A percentile compares a stretch with the other conserved stretches of the same genome.
Evolutionary conservation across 2,329 filamentous ascomycete species (phyloP).

Genomic region (Bertia moriformis): DNA sequence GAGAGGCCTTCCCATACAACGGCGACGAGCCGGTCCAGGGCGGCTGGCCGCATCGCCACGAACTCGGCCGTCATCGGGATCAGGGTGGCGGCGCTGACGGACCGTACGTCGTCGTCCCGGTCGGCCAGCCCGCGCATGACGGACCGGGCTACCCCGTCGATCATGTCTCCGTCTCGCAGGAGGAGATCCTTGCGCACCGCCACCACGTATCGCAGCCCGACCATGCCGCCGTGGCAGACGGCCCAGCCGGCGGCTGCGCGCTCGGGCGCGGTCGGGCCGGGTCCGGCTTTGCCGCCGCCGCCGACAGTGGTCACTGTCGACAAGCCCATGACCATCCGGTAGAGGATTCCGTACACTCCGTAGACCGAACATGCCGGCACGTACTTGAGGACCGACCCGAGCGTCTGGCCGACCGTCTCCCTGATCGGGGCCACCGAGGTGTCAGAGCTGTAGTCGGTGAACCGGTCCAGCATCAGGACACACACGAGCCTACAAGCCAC

Average conservation of each 20-base stretch:
- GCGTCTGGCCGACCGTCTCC: slow-evolving; percentile 85
- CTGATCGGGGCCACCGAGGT: slow-evolving; percentile 92
- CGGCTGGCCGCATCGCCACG: slow-evolving; percentile 65
- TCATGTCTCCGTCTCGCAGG: slow-evolving; percentile 66
- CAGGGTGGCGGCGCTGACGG: slow-evolving; percentile 87
- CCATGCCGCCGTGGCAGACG: slow-evolving; percentile 95
- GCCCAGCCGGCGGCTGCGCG: too few species aligned
- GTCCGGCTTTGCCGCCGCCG: too few species aligned
- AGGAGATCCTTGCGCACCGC: slow-evolving; percentile 87
- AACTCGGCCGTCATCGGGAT: slow-evolving; percentile 95
- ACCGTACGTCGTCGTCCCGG: slow-evolving; percentile 84
- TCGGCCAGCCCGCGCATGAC: slow-evolving; percentile 93
- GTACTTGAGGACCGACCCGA: slow-evolving; percentile 79
- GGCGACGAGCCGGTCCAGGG: slow-evolving; percentile 70
- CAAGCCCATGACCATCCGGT: slow-evolving; percentile 81
- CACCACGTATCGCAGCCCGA: slow-evolving; percentile 85
- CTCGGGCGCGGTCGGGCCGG: too few species aligned
- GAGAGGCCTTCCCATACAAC: slow-evolving; percentile 97
- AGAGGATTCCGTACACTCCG: slow-evolving; percentile 69
- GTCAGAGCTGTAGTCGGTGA: slow-evolving; percentile 94
- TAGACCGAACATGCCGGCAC: slow-evolving; percentile 67
- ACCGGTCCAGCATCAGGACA: slow-evolving; percentile 92
- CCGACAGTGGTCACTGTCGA: slow-evolving; percentile 55
- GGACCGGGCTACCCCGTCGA: slow-evolving; percentile 81
- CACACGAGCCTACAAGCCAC: slow-evolving; percentile 88